These are phyloP conservation scores for Leptographium radiaticola DNA, from an alignment of 2,329 filamentous ascomycete species.

Conservation along the genomic window DNA sequence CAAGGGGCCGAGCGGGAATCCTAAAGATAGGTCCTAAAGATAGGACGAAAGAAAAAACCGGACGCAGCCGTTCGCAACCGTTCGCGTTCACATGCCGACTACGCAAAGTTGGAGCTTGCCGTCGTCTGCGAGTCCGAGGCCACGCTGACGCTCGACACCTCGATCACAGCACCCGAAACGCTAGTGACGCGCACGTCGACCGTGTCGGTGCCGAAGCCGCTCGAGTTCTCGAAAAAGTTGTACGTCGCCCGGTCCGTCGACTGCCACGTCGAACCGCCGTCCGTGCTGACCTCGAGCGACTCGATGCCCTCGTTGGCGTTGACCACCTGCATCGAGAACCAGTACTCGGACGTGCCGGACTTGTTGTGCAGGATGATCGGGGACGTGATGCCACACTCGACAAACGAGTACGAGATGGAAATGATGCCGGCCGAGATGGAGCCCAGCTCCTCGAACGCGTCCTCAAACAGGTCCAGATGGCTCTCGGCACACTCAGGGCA, in stretches of 20 bases:
- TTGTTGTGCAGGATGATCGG: constrained; percentile 31
- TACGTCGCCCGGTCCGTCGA: constrained; percentile 38
- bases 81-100: background rate
- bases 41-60: background rate
- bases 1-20: no score
- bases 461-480: constrained; percentile 31
- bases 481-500: constrained; percentile 27
- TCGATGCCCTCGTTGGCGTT: constrained; percentile 45
- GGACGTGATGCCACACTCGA: constrained; percentile 27
- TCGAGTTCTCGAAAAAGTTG: constrained; percentile 48
- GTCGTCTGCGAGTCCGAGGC: constrained; percentile 4
- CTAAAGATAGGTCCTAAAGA: background rate
- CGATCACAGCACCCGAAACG: background rate
- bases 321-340: constrained; percentile 47
- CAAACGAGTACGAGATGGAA: constrained; percentile 21
- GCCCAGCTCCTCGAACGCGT: constrained; percentile 26
- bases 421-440: constrained; percentile 22
- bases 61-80: background rate
- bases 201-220: constrained; percentile 20
- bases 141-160: constrained; percentile 2
- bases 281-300: constrained; percentile 46
- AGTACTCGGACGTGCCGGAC: constrained; percentile 27
- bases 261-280: constrained; percentile 46
- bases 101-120: constrained; percentile 3
- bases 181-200: constrained; percentile 5